Evolutionary conservation across 2,329 filamentous ascomycete species (phyloP), one percentile per base, ranked within the genome.

Genomic region (Claviceps maximensis): DNA sequence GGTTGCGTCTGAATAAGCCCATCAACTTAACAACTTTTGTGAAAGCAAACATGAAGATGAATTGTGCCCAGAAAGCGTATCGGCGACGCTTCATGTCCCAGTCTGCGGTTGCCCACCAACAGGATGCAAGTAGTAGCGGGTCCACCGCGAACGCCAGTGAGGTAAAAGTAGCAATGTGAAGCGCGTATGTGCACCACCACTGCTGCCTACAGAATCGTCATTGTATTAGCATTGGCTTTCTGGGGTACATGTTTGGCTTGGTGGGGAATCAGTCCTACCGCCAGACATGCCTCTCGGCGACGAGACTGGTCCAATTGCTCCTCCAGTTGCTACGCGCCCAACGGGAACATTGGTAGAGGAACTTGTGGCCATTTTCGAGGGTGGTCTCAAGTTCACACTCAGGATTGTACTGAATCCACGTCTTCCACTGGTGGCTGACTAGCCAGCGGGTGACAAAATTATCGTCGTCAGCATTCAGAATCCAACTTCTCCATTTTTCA

Each of bases 251-350:
- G 23, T 15, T 21, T n/a, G n/a, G 17, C 19, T 12, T 44, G 17
- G 5, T 25, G 29, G 12, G 50, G 15, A 42, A 5, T n/a, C 21
- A 54, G 49, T 82, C 89, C 84, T 78, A 95, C 90, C 72, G 83
- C 82, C 87, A 89, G 63, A 96, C 87, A 64, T 89, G 80, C 65
- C 85, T 76, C 71, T 96, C 91, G 58, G 81, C 80, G 58, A 91
- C 78, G 64, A 96, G 77, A 68, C 89, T 96, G 51, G 89, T 96
- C 69, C 89, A 84, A 69, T 97, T 97, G 74, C 89, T 95, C 65
- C 91, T 80, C 91, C 91, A 97, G 71, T 97, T 97, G 75, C 90
- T 96, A 63, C 91, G 83, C 45, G 93, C 89, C 91, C 91, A 97
- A 48, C 91, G 81, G 47, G 91, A 82, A 70, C 91, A 97, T 70